Percentiles rank a stretch among this genome's conserved stretches.
Conservation (phyloP, 192 early-diverging fungal genomes). For the Entomortierella beljakovae region DNA sequence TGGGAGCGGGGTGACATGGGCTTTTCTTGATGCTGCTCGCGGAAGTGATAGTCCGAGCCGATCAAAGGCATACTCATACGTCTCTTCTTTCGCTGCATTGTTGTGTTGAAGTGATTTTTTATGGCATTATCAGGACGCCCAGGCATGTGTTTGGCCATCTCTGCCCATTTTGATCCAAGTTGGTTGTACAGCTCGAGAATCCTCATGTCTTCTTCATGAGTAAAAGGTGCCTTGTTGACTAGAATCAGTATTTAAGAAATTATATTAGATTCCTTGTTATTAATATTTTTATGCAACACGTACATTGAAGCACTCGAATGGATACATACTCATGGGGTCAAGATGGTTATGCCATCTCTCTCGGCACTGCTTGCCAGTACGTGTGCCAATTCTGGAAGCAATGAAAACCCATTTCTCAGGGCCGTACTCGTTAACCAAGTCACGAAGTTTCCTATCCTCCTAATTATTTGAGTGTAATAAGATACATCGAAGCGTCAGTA, state of each 20-base stretch:
- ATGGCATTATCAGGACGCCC: conserved; percentile 51
- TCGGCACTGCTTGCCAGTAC: conserved; percentile 51
- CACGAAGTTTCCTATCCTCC: conserved; percentile 44
- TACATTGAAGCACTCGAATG: too few species aligned
- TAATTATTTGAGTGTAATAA: background rate
- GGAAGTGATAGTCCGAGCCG: conserved; percentile 12
- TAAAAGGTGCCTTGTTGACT: conserved; percentile 54
- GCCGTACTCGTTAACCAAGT: conserved; percentile 43
- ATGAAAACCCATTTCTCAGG: conserved; percentile 55
- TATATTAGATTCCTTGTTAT: too few species aligned
- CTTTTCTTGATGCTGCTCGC: conserved; percentile 4
- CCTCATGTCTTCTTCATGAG: conserved; percentile 42
- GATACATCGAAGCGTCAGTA: background rate
- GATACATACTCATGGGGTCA: conserved; percentile 43
- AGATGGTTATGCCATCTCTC: conserved; percentile 52
- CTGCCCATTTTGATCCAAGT: conserved; percentile 51
- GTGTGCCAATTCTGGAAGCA: conserved; percentile 42
- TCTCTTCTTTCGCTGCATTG: conserved; percentile 53
- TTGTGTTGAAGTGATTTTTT: conserved; percentile 54
- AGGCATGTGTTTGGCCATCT: conserved; percentile 53
- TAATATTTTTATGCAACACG: too few species aligned
- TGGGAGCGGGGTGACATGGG: background rate
- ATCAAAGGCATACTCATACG: conserved; percentile 39
- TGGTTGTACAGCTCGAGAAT: conserved; percentile 48
- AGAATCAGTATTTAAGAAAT: too few species aligned